Evolutionary conservation across 257 asterid species (phyloP), one percentile per base, ranked within the genome.

Genomic region (Prunella vulgaris): DNA sequence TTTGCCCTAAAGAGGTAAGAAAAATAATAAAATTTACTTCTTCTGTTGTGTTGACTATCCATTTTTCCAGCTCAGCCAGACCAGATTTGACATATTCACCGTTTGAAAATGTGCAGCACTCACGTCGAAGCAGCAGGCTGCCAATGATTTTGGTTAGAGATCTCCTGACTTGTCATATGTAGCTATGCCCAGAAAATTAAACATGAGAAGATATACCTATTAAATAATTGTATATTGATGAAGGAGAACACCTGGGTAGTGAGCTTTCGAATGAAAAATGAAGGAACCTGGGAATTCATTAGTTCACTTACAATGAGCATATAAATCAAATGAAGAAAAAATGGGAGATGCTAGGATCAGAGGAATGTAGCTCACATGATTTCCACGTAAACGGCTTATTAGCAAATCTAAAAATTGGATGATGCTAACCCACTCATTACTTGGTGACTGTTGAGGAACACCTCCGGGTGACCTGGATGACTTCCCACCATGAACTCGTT

Each of bases 31-130:
- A 37, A 59, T 67, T 42, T 74, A 94, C 99, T 97, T 94, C 97
- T 73, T 94, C 97, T 5, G 83, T 88, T 8, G 93, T 85, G 74
- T 84, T 91, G 73, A 81, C 95, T 60, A 94, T 91, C 99, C 99
- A 94, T 75, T 89, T 94, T 66, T 94, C 99, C 77, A 94, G 80
- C 80, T 94, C 99, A 49, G 97, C 97, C 72, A 94, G 81, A 73
- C 99, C 97, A 57, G 99, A 94, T 83, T 91, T 94, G 72, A 94
- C 95, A 76, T 94, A 94, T 82, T 94, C 97, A 75, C 99, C 99
- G 79, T 94, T 94, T 60, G 95, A 81, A 79, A 94, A 94, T 60
- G 96, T 89, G 85, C 99, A 94, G 80, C 99, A 94, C 73, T 94
- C 99, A 70, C 99, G 97, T 44, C 99, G 92, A 72, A 94, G 97